These are phyloP conservation scores for Coniochaeta hoffmannii DNA, from an alignment of 2,329 filamentous ascomycete genomes.

Conservation along the genomic window DNA sequence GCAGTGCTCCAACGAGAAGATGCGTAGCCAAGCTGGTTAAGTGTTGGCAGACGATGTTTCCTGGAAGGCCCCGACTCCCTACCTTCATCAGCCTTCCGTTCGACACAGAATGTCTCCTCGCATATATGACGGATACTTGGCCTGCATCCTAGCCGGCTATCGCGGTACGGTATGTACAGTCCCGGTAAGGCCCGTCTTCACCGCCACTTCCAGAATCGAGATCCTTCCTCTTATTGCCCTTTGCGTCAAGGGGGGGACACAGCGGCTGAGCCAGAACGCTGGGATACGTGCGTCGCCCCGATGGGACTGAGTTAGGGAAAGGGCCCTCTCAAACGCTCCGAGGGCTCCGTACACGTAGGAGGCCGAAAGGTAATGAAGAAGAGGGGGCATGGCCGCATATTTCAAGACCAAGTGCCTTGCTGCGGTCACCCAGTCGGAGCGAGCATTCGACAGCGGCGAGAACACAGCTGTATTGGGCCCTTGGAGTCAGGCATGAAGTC, in stretches of 20 bases:
- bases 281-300: not conserved
- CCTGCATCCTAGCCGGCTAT: not conserved
- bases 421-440: not conserved
- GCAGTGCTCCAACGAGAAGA: too few species aligned
- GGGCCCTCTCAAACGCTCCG: not conserved
- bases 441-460: not conserved
- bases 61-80: too few species aligned
- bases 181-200: not conserved
- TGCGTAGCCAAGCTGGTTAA: too few species aligned
- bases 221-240: not conserved
- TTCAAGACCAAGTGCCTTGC: slow-evolving; percentile 15
- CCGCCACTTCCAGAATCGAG: not conserved
- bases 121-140: too few species aligned
- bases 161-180: not conserved
- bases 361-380: slow-evolving; percentile 5
- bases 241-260: not conserved
- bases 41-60: too few species aligned
- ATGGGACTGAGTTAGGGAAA: not conserved
- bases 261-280: not conserved
- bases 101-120: too few species aligned
- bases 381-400: slow-evolving; percentile 18
- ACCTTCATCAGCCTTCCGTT: too few species aligned
- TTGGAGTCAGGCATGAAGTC: slow-evolving; percentile 2
- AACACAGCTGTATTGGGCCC: not conserved
- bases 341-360: too few species aligned